Evolutionary conservation across 1,139 yeast genomes (phyloP).

Genomic region (Geotrichum reessii): DNA sequence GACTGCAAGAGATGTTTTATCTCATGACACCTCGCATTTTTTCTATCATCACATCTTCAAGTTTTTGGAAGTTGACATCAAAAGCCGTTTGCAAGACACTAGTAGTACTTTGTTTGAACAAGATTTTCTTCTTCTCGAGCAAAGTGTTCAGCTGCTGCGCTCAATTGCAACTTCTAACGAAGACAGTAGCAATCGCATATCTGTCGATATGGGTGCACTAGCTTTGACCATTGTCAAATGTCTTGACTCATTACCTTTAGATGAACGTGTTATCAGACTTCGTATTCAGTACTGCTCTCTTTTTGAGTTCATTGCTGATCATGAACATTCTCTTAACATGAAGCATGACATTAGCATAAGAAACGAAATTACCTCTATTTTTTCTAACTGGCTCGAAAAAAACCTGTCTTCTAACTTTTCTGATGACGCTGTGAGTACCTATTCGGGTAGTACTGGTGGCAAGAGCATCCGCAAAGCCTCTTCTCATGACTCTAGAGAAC

Average conservation of each 20-base stretch:
- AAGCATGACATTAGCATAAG: conserved; percentile 58
- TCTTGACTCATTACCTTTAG: conserved; percentile 37
- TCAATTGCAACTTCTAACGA: conserved; percentile 41
- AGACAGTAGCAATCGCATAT: conserved; percentile 35
- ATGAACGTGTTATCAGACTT: conserved; percentile 44
- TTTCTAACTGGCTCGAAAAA: conserved; percentile 59
- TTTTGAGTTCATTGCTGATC: conserved; percentile 47
- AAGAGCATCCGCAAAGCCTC: conserved; percentile 7
- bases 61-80: conserved; percentile 25
- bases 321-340: conserved; percentile 29
- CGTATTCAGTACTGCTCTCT: conserved; percentile 56
- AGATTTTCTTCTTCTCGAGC: conserved; percentile 39
- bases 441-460: neutral
- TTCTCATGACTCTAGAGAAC: conserved; percentile 17
- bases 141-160: conserved; percentile 40
- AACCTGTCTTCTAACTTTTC: conserved; percentile 7
- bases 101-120: conserved; percentile 18
- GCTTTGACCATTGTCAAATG: conserved; percentile 36
- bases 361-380: conserved; percentile 54
- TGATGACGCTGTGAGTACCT: conserved; percentile 8
- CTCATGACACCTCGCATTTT: conserved; percentile 43
- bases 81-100: conserved; percentile 3
- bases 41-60: conserved; percentile 40
- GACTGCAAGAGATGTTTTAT: conserved; percentile 45
- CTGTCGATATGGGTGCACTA: conserved; percentile 40